Conservation (phyloP, 331 rosid genomes). For the Pyracantha coccinea region DNA sequence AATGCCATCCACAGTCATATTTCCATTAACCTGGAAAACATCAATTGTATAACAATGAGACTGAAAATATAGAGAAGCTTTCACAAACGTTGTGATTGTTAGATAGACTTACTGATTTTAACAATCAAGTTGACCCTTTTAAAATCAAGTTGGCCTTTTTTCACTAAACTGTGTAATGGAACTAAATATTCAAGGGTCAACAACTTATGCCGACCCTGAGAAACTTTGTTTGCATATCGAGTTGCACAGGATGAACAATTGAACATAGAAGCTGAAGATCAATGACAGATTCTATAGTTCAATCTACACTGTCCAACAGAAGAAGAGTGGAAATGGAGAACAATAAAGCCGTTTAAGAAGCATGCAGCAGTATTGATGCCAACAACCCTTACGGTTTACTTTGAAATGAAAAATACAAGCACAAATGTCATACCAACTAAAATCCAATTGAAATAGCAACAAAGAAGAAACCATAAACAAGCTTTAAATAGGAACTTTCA, state of each 20-base stretch:
- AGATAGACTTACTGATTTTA: not conserved
- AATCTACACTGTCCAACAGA: not conserved
- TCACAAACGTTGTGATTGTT: not conserved
- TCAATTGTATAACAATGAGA: not conserved
- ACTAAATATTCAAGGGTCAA: not conserved
- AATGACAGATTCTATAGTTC: not conserved
- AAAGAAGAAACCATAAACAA: not conserved
- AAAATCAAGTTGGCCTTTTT: not conserved
- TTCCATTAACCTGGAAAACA: conserved; percentile 52
- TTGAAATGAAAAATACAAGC: conserved; percentile 2
- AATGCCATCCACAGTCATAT: conserved; percentile 81
- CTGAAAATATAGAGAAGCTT: not conserved
- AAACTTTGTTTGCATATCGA: not conserved
- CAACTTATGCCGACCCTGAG: not conserved
- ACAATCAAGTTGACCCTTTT: not conserved
- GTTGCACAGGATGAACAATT: not conserved
- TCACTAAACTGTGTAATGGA: not conserved
- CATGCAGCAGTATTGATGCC: not conserved
- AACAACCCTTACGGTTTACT: not conserved
- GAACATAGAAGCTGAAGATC: not conserved
- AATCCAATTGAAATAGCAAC: not conserved
- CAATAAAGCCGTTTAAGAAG: not conserved
- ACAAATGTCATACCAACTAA: conserved; percentile 5
- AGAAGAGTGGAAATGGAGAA: conserved; percentile 1
- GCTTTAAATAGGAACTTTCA: not conserved